A percentile compares a stretch with the other conserved stretches of the same genome.
Conservation (phyloP, 1,284 basidiomycete species). For the Ceraceosorus guamensis region DNA sequence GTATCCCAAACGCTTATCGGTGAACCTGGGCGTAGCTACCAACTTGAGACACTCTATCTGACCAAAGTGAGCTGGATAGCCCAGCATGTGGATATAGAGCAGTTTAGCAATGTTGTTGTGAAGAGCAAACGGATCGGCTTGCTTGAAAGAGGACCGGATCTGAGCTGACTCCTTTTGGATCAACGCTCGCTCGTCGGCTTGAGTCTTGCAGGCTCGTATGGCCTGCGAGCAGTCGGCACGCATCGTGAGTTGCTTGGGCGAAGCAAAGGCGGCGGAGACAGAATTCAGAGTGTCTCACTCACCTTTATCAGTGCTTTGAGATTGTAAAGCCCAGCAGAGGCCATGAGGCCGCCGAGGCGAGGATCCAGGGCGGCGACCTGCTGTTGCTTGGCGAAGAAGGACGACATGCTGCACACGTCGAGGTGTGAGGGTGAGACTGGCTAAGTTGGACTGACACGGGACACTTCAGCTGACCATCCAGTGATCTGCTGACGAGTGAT, state of each 20-base stretch:
- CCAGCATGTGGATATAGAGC: conserved; percentile 99
- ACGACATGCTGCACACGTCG: too few species aligned
- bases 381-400: conserved; percentile 48
- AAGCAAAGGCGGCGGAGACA: too few species aligned
- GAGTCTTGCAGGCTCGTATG: conserved; percentile 63
- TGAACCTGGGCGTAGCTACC: conserved; percentile 92
- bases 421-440: too few species aligned
- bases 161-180: conserved; percentile 98
- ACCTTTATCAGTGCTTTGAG: conserved; percentile 50
- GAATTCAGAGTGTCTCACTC: too few species aligned
- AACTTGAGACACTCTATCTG: conserved; percentile 99
- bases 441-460: too few species aligned
- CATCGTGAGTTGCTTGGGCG: neutral
- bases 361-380: conserved; percentile 48
- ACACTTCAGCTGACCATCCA: too few species aligned
- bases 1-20: conserved; percentile 94
- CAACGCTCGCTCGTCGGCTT: conserved; percentile 93
- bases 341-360: conserved; percentile 45
- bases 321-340: conserved; percentile 46
- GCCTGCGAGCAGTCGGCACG: conserved; percentile 15
- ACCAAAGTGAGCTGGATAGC: conserved; percentile 96
- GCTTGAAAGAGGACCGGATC: conserved; percentile 93
- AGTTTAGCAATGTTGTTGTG: conserved; percentile 98
- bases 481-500: too few species aligned
- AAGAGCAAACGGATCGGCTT: conserved; percentile 70